Conservation (phyloP, 768 basidiomycete genomes). For the Gelatoporia subvermispora region DNA sequence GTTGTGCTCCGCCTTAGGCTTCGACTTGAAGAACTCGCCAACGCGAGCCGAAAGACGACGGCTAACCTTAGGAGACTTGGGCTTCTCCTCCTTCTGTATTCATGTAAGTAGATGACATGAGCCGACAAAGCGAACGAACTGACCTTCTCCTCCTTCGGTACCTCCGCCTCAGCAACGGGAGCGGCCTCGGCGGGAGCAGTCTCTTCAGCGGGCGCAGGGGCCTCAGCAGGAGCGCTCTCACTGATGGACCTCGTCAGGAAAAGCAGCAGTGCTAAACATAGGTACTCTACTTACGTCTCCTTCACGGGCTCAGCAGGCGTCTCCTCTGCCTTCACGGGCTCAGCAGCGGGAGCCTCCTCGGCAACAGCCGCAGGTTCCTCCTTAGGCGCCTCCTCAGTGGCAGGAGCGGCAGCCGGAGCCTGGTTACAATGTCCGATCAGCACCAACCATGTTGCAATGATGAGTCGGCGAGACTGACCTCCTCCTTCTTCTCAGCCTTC, state of each 20-base stretch:
- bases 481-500: conserved; percentile 81
- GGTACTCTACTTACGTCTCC: conserved; percentile 53
- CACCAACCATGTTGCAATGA: background rate
- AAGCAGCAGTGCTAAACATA: background rate
- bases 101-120: background rate
- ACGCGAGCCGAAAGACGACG: conserved; percentile 86
- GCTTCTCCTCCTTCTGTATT: conserved; percentile 37
- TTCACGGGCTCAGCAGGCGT: conserved; percentile 53
- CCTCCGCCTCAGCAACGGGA: conserved; percentile 35
- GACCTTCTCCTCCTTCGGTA: conserved; percentile 64
- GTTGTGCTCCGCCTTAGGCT: conserved; percentile 57
- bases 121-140: background rate
- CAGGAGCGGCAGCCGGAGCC: conserved; percentile 25
- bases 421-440: background rate
- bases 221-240: conserved; percentile 38
- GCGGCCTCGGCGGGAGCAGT: conserved; percentile 30
- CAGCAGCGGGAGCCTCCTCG: conserved; percentile 41
- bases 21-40: conserved; percentile 76
- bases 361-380: conserved; percentile 34
- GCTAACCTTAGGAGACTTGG: conserved; percentile 52
- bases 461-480: conserved; percentile 23
- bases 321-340: conserved; percentile 26
- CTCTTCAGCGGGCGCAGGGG: conserved; percentile 24
- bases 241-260: conserved; percentile 23
- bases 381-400: conserved; percentile 39